Percentiles rank a stretch among this genome's conserved stretches.
phyloP scores from a whole-genome alignment of 306 rosid species.

The Oemleria cerasiformis region DNA sequence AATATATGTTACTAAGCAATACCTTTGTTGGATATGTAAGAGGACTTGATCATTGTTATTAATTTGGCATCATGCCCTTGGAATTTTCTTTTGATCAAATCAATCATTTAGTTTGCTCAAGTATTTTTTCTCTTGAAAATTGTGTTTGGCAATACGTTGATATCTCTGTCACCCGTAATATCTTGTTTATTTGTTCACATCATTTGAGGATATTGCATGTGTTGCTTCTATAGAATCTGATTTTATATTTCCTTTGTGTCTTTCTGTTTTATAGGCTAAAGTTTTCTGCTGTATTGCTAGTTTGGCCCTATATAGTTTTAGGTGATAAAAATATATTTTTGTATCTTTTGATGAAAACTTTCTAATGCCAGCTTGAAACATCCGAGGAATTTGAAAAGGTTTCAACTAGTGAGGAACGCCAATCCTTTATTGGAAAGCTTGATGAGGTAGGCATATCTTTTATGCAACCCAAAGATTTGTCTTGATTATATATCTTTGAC shows the following conservation, averaged over 20 bases:
- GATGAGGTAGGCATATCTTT: slow-evolving; percentile 64
- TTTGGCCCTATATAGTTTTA: background rate
- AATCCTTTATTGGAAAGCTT: slow-evolving; percentile 74
- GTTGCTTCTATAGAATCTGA: background rate
- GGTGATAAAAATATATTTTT: slow-evolving; percentile 5
- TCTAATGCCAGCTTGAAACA: slow-evolving; percentile 72
- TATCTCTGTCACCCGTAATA: background rate
- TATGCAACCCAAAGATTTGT: slow-evolving; percentile 4
- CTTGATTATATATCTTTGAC: background rate
- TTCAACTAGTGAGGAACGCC: slow-evolving; percentile 73
- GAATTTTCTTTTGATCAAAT: background rate
- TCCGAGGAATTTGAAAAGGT: slow-evolving; percentile 57
- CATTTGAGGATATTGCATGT: background rate
- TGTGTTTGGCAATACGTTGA: background rate
- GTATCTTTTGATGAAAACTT: slow-evolving; percentile 15
- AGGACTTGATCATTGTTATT: slow-evolving; percentile 7
- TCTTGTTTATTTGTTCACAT: background rate
- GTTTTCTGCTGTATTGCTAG: background rate
- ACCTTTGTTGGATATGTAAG: background rate
- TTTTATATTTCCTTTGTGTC: background rate
- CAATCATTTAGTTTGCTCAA: background rate
- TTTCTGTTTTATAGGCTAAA: slow-evolving; percentile 1
- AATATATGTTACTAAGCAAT: background rate
- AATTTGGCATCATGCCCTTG: background rate
- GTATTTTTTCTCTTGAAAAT: no score